Percentiles rank a stretch among this genome's conserved stretches.
phyloP scores from a whole-genome alignment of 2,329 filamentous ascomycete genomes.

The Penicillium expansum region DNA sequence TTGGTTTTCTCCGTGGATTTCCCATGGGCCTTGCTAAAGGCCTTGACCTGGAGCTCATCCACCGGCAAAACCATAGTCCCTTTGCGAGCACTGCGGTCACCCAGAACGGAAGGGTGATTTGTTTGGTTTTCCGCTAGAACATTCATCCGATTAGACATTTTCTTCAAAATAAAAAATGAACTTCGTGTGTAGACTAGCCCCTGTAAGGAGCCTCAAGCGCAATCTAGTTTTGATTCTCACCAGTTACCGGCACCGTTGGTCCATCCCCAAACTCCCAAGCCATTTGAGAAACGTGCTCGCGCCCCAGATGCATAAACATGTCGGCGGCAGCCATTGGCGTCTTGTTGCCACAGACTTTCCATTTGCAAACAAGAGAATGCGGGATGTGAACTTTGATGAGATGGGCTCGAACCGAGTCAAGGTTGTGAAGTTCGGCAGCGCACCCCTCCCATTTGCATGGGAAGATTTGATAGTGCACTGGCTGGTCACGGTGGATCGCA shows the following conservation, averaged over 20 bases:
- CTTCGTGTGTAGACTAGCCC: slow-evolving; percentile 23
- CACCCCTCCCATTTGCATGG: slow-evolving; percentile 60
- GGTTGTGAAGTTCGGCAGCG: slow-evolving; percentile 58
- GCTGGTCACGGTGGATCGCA: slow-evolving; percentile 16
- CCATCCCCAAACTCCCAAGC: slow-evolving; percentile 62
- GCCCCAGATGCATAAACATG: slow-evolving; percentile 54
- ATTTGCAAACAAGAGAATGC: slow-evolving; percentile 27
- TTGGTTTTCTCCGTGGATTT: slow-evolving; percentile 46
- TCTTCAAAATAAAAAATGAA: slow-evolving; percentile 7
- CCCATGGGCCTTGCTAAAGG: slow-evolving; percentile 45
- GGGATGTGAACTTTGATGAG: slow-evolving; percentile 54
- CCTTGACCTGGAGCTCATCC: slow-evolving; percentile 35
- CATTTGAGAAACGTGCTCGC: slow-evolving; percentile 52
- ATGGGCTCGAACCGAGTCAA: slow-evolving; percentile 59
- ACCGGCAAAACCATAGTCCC: slow-evolving; percentile 39
- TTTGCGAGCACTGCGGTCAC: slow-evolving; percentile 14
- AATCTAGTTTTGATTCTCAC: slow-evolving; percentile 47
- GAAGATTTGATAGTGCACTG: slow-evolving; percentile 44
- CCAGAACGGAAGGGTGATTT: neutral
- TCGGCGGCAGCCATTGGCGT: slow-evolving; percentile 28
- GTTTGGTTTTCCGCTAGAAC: slow-evolving; percentile 9
- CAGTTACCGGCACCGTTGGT: slow-evolving; percentile 53
- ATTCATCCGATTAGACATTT: slow-evolving; percentile 15
- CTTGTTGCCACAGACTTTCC: slow-evolving; percentile 24
- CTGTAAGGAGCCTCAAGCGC: neutral